Conservation (phyloP, 352 stramenopile species). For the Thalassiosira ordinaria region DNA sequence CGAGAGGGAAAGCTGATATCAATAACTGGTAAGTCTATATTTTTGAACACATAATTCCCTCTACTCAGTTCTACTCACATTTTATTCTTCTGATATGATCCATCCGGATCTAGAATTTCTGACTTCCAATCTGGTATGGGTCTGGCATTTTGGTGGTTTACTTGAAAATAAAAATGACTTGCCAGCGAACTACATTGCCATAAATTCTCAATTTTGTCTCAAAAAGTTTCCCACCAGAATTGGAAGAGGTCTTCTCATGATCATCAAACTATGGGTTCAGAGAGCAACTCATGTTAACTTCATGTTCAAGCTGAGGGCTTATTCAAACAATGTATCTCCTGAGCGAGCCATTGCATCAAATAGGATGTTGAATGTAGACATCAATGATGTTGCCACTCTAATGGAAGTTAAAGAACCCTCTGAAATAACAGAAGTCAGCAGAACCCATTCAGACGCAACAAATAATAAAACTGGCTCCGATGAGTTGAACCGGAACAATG, state of each 20-base stretch:
- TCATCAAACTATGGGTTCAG: neutral
- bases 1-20: neutral
- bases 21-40: neutral
- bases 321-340: conserved; percentile 50
- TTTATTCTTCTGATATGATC: neutral
- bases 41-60: neutral
- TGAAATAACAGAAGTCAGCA: neutral
- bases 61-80: neutral
- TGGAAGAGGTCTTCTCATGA: neutral
- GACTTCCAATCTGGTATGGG: conserved; percentile 3
- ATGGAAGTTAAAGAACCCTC: neutral
- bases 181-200: conserved; percentile 64
- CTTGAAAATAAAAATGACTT: conserved; percentile 33
- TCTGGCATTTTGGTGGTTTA: conserved; percentile 69
- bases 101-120: neutral
- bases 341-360: conserved; percentile 55
- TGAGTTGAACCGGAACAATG: too few species aligned
- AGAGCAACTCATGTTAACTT: conserved; percentile 51
- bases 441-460: neutral
- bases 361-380: conserved; percentile 53
- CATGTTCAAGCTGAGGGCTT: conserved; percentile 47
- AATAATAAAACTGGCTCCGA: neutral
- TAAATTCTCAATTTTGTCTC: conserved; percentile 26
- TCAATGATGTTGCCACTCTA: conserved; percentile 20
- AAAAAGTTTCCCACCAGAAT: conserved; percentile 20